Percentiles rank a stretch among this genome's conserved stretches.
Evolutionary conservation across 2,329 filamentous ascomycete species (phyloP).

Genomic region (Talaromyces sp.): DNA sequence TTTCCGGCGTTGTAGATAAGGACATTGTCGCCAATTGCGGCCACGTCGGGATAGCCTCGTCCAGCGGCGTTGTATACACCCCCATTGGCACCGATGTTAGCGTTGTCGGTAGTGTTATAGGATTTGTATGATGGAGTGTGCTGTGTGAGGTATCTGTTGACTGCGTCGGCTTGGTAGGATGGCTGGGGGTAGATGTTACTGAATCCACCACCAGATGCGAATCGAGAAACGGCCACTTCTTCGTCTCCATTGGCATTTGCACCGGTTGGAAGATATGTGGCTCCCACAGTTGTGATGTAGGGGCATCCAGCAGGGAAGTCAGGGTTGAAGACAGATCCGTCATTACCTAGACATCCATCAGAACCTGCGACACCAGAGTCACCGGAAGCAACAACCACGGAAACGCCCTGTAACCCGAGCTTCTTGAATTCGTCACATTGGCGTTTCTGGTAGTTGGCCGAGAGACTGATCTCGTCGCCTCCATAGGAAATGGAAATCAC

Average conservation of each 20-base stretch:
- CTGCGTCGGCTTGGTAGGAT: constrained; percentile 42
- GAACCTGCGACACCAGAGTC: constrained; percentile 34
- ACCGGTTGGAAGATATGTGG: constrained; percentile 34
- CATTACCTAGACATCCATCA: constrained; percentile 35
- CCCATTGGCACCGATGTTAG: constrained; percentile 35
- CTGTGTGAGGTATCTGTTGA: constrained; percentile 42
- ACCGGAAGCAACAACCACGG: constrained; percentile 34
- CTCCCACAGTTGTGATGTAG: constrained; percentile 52
- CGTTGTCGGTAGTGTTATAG: constrained; percentile 35
- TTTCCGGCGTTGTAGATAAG: constrained; percentile 29
- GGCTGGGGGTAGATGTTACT: constrained; percentile 48
- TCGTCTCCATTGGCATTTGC: constrained; percentile 31
- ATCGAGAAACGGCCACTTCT: constrained; percentile 33
- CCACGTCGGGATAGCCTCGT: constrained; percentile 61
- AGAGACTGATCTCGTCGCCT: constrained; percentile 56
- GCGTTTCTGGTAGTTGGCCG: constrained; percentile 53
- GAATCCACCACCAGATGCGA: constrained; percentile 48
- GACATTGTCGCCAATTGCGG: constrained; percentile 51
- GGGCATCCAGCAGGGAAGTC: constrained; percentile 53
- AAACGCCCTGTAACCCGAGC: constrained; percentile 43
- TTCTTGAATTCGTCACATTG: constrained; percentile 53
- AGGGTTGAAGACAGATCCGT: constrained; percentile 49
- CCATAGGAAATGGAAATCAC: constrained; percentile 60
- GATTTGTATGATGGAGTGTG: constrained; percentile 34
- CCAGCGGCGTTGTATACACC: constrained; percentile 52